Evolutionary conservation across 768 basidiomycete species (phyloP).

Genomic region (Suillus discolor): DNA sequence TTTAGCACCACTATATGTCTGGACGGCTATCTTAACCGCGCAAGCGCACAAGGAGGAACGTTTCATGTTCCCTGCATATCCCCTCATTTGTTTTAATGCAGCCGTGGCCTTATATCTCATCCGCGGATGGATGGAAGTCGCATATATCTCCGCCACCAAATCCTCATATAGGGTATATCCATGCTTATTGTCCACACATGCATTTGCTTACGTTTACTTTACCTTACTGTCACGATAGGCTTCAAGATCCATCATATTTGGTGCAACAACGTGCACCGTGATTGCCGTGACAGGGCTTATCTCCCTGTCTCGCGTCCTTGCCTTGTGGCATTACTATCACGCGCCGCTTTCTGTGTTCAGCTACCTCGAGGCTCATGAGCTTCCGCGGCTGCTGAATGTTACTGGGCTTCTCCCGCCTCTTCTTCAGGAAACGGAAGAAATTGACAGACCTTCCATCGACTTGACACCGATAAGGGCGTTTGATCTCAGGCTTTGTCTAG

Average conservation of each 20-base stretch:
- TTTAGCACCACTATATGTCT: conserved; percentile 90
- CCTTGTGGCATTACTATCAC: conserved; percentile 88
- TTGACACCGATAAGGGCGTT: conserved; percentile 68
- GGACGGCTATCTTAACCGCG: conserved; percentile 74
- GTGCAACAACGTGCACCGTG: conserved; percentile 70
- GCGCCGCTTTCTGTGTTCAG: conserved; percentile 75
- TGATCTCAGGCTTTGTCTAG: conserved; percentile 78
- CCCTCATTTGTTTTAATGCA: conserved; percentile 91
- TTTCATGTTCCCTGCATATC: conserved; percentile 97
- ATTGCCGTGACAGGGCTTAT: conserved; percentile 66
- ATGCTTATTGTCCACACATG: neutral
- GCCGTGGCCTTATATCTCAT: conserved; percentile 84
- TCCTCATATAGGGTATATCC: conserved; percentile 81
- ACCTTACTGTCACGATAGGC: conserved; percentile 50
- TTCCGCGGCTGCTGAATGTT: conserved; percentile 79
- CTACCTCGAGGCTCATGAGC: conserved; percentile 74
- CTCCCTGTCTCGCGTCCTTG: conserved; percentile 79
- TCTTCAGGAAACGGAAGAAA: conserved; percentile 45
- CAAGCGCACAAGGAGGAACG: conserved; percentile 98
- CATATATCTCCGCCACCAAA: conserved; percentile 73
- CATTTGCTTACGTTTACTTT: neutral
- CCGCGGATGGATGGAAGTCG: conserved; percentile 83
- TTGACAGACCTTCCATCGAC: conserved; percentile 53
- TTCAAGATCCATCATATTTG: conserved; percentile 74
- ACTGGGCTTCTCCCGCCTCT: conserved; percentile 62